Evolutionary conservation across 495 filamentous ascomycete genomes (phyloP).

Genomic region (Glarea lozoyensis): DNA sequence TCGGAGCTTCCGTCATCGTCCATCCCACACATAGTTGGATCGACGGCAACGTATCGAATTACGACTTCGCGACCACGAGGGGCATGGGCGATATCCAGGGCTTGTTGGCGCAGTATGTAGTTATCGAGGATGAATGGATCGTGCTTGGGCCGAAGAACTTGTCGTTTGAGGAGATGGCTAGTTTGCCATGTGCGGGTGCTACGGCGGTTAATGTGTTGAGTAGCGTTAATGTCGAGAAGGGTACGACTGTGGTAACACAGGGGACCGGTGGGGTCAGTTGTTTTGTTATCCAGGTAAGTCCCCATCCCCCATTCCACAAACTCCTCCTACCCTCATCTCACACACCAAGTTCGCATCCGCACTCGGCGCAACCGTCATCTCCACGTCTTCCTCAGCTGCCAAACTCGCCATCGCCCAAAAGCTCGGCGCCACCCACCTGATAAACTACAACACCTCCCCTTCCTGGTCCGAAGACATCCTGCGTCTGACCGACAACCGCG

Average conservation of each 20-base stretch:
- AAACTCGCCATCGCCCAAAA: conserved; percentile 61
- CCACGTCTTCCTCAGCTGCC: conserved; percentile 60
- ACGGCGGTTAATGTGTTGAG: conserved; percentile 81
- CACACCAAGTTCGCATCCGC: conserved; percentile 79
- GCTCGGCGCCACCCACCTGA: conserved; percentile 66
- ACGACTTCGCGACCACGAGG: conserved; percentile 43
- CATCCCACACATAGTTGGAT: conserved; percentile 75
- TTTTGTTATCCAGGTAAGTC: no score
- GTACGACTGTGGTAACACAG: conserved; percentile 65
- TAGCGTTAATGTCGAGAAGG: conserved; percentile 59
- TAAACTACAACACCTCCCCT: conserved; percentile 63
- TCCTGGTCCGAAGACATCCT: conserved; percentile 74
- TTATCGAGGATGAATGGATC: conserved; percentile 60
- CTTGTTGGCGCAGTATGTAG: conserved; percentile 61
- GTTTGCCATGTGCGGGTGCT: conserved; percentile 62
- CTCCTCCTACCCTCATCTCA: no score
- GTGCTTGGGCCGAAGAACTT: conserved; percentile 57
- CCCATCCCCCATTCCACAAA: no score
- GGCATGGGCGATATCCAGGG: conserved; percentile 69
- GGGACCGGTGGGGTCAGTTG: conserved; percentile 77
- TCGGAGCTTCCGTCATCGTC: conserved; percentile 62
- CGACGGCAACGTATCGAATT: conserved; percentile 42
- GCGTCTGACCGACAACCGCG: conserved; percentile 47
- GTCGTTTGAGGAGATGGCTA: conserved; percentile 51
- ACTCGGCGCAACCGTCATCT: conserved; percentile 70